Base-by-base conservation (phyloP, 441 rosid species). In the Populus trichocarpa region DNA sequence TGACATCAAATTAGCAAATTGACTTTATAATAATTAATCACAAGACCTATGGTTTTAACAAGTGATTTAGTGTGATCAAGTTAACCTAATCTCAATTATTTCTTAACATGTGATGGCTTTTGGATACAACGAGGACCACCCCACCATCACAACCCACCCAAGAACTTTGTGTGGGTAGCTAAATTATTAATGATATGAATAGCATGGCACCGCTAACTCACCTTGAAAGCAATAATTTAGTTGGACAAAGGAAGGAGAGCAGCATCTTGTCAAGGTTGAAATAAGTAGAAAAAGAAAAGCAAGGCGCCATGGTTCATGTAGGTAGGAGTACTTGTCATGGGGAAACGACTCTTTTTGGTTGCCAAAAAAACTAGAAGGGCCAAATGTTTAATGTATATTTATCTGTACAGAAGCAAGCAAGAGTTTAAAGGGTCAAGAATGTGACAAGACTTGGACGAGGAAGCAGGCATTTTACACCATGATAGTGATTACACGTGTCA, bases 401-500 rank as follows among this genome's bases (percentile, higher is more conserved):
- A 46, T 46, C 3, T 46, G 18, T 1, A 46, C 53, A 1, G 6
- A 46, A 46, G 6, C 26, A 61, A 10, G 25, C 12, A 61, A 61
- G 23, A 9, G 66, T 22, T 22, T 61, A 3, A 10, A 8, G 28
- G 66, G 28, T 61, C 66, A 3, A 40, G 59, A 57, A 72, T 18
- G 67, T 32, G 75, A 53, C 67, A 30, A 30, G 75, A 72, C 46
- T 11, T 72, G 42, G 75, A 53, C 36, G 2, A 18, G 42, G 75
- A 72, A 72, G 32, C 73, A 70, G 59, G 59, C 73, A 69, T 18
- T 1, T 68, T 18, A 69, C 36, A 70, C 28, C 23, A 68, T 70
- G 73, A 50, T 50, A 46, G 64, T 26, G 50, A 76, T 10, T 23
- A 67, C 73, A 76, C 78, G 73, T 76, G 67, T 67, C 67, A 18